Base-by-base conservation (phyloP, 176 grass and related monocot species). In the Rhynchospora pubera region DNA sequence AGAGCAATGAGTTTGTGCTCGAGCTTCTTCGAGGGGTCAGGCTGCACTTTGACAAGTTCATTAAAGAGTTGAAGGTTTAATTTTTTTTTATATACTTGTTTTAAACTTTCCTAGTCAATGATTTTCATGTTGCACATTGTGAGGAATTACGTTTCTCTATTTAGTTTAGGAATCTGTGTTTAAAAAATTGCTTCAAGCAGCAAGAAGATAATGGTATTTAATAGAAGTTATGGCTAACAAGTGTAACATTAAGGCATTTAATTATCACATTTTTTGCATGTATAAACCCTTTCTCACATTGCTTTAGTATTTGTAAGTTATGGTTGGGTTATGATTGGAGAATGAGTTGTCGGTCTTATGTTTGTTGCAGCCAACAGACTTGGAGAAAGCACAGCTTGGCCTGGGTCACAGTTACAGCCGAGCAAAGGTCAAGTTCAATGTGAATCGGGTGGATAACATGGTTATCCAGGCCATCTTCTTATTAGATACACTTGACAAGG, bases 391-490 rank as follows among this genome's bases (percentile, higher is more conserved):
- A 14, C 93, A 93, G 51, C 87, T 91, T 3, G 87, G 89, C 28
- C 83, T 97, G 18, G 93, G 79, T 15, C 93, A 93, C 59, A 93
- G 91, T 73, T 97, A 93, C 71, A 93, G 89, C 80, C 87, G 93
- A 77, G 93, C 91, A 9, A 97, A 97, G 88, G 91, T 93, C 13
- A 97, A 97, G 87, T 97, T 93, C 82, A 97, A 94, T 86, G 91
- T 94, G 62, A 97, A 92, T 53, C 86, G 88, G 50, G 89, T 93
- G 14, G 94, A 90, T 83, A 94, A 97, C 84, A 97, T 97, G 94
- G 91, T 97, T 24, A 97, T 97, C 79, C 93, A 97, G 51, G 90
- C 93, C 30, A 97, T 97, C 60, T 97, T 97, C 67, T 79, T 97
- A 62, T 43, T 97, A 83, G 93, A 97, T 77, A 97, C 89, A 1